Conservation (phyloP, 2,329 filamentous ascomycete species). For the Aspergillus eucalypticola region DNA sequence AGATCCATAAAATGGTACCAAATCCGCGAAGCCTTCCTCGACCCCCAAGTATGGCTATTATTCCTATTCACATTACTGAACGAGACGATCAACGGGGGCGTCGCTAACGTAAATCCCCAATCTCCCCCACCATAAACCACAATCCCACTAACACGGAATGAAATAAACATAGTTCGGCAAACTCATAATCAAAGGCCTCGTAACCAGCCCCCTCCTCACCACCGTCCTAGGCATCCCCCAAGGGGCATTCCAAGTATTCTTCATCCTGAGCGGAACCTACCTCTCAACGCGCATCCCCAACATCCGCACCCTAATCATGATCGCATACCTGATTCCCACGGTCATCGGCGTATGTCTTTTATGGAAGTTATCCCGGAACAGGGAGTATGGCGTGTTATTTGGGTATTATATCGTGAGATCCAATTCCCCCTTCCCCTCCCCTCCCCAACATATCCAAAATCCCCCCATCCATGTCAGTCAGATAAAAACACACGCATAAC, state of each 20-base stretch:
- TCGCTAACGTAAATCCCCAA: constrained; percentile 43
- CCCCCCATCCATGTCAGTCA: no score
- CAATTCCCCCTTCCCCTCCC: no score
- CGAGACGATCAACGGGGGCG: constrained; percentile 54
- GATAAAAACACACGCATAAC: no score
- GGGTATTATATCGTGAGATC: constrained; percentile 51
- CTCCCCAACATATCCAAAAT: no score
- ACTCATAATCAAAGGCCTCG: constrained; percentile 51
- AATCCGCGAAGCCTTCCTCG: constrained; percentile 49
- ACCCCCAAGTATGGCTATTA: constrained; percentile 49
- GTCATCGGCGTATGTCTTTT: constrained; percentile 52
- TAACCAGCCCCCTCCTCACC: constrained; percentile 50
- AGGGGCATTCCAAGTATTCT: constrained; percentile 55
- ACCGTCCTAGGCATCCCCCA: constrained; percentile 57
- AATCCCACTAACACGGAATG: no score
- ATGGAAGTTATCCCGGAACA: constrained; percentile 50
- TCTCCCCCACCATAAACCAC: no score
- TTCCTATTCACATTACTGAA: constrained; percentile 53
- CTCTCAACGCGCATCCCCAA: constrained; percentile 55
- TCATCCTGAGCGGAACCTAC: constrained; percentile 54
- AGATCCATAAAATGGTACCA: constrained; percentile 51
- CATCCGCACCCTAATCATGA: constrained; percentile 55
- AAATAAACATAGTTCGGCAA: constrained; percentile 50
- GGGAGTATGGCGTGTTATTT: constrained; percentile 52
- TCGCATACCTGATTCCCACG: constrained; percentile 54